Conservation (phyloP, 805 yeast genomes). For the Debaryomyces castellii region DNA sequence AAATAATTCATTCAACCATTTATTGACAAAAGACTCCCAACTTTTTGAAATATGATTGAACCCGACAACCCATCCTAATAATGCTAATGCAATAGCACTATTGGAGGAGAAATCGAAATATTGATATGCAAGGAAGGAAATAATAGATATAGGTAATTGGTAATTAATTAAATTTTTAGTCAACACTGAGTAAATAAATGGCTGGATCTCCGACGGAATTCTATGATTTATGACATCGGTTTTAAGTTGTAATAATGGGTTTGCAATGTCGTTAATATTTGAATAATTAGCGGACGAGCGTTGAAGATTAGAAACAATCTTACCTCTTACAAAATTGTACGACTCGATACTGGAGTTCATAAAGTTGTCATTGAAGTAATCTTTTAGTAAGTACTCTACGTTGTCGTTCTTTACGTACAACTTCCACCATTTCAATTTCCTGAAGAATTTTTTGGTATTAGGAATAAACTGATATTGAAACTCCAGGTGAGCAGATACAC, state of each 20-base stretch:
- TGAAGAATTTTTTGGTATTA: constrained; percentile 27
- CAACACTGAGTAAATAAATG: constrained; percentile 29
- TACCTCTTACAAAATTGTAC: constrained; percentile 39
- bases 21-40: constrained; percentile 30
- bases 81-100: constrained; percentile 30
- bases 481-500: constrained; percentile 33
- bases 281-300: constrained; percentile 22
- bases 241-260: constrained; percentile 33
- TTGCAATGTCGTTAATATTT: constrained; percentile 9
- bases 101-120: constrained; percentile 34
- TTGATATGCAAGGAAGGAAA: constrained; percentile 30
- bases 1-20: constrained; percentile 29
- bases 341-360: constrained; percentile 39
- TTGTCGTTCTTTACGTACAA: constrained; percentile 42
- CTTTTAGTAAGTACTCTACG: constrained; percentile 42
- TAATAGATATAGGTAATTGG: constrained; percentile 36
- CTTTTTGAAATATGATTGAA: constrained; percentile 38
- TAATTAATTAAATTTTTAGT: constrained; percentile 30
- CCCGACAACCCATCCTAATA: constrained; percentile 41
- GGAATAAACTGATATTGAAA: constrained; percentile 36
- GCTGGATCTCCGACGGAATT: constrained; percentile 35
- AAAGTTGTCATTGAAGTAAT: constrained; percentile 31
- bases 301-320: constrained; percentile 28
- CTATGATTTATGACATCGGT: constrained; percentile 26
- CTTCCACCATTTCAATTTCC: constrained; percentile 40